Percentiles rank a stretch among this genome's conserved stretches.
phyloP scores from a whole-genome alignment of 805 yeast genomes.

The Suhomyces vadensis region DNA sequence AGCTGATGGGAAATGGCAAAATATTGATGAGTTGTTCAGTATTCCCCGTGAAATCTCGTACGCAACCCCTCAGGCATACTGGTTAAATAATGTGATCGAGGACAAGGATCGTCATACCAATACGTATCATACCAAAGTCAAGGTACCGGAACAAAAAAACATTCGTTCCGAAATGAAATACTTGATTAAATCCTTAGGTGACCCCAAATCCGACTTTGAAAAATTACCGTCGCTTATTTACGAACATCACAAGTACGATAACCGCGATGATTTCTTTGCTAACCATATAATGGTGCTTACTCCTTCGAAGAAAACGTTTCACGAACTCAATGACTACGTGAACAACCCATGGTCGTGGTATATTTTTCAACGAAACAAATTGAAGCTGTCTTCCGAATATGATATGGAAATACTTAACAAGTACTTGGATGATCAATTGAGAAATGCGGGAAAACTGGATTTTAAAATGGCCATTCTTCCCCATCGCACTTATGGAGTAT shows the following conservation, averaged over 20 bases:
- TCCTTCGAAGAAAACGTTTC: constrained; percentile 40
- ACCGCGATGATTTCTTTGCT: constrained; percentile 33
- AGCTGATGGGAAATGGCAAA: constrained; percentile 11
- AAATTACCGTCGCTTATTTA: constrained; percentile 20
- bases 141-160: constrained; percentile 16
- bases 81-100: constrained; percentile 28
- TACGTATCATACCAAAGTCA: constrained; percentile 12
- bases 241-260: constrained; percentile 29
- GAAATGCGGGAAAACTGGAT: constrained; percentile 17
- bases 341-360: constrained; percentile 33
- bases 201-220: constrained; percentile 10
- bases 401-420: constrained; percentile 57
- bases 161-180: constrained; percentile 13
- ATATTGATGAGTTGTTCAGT: constrained; percentile 35
- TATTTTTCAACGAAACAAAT: constrained; percentile 17
- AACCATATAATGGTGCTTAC: constrained; percentile 61
- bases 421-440: constrained; percentile 50
- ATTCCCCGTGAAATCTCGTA: constrained; percentile 25
- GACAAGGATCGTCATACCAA: constrained; percentile 5
- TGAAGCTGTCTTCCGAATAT: constrained; percentile 38
- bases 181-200: constrained; percentile 10
- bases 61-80: constrained; percentile 39
- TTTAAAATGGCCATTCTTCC: constrained; percentile 43
- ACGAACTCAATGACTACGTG: constrained; percentile 21
- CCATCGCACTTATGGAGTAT: constrained; percentile 50